Conservation (phyloP, 306 rosid genomes). For the Ceratonia siliqua region DNA sequence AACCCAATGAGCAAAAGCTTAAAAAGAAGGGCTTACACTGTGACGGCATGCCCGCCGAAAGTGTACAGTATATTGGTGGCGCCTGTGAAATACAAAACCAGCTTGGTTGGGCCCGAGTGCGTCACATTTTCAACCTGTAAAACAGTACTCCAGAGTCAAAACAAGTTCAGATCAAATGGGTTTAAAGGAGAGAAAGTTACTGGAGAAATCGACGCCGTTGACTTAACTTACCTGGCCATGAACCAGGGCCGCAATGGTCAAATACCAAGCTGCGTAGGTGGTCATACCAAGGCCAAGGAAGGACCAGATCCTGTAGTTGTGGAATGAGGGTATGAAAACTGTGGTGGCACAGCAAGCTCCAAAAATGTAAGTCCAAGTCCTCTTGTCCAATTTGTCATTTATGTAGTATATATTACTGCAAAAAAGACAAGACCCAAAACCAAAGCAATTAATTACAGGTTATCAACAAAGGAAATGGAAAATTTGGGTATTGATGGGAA, state of each 20-base stretch:
- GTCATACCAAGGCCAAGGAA: slow-evolving; percentile 98
- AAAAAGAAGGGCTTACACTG: slow-evolving; percentile 64
- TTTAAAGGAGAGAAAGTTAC: background rate
- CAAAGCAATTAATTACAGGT: background rate
- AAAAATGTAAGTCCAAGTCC: slow-evolving; percentile 94
- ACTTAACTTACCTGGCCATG: slow-evolving; percentile 71
- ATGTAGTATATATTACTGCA: slow-evolving; percentile 88
- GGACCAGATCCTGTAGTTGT: slow-evolving; percentile 94
- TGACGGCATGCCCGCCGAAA: slow-evolving; percentile 98
- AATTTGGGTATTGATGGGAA: background rate
- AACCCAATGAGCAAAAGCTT: slow-evolving; percentile 20
- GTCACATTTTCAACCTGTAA: slow-evolving; percentile 71
- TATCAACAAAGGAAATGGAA: background rate
- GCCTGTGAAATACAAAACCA: slow-evolving; percentile 92
- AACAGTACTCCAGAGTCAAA: background rate
- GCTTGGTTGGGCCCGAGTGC: slow-evolving; percentile 73
- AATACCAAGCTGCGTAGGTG: slow-evolving; percentile 92
- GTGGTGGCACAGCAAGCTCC: slow-evolving; percentile 99
- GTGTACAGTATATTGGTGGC: slow-evolving; percentile 96
- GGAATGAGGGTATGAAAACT: slow-evolving; percentile 92
- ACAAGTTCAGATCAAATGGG: background rate
- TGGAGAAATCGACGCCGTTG: background rate
- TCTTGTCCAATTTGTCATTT: slow-evolving; percentile 85
- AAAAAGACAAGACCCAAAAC: background rate
- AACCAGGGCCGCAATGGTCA: slow-evolving; percentile 76